Percentiles rank a stretch among this genome's conserved stretches.
phyloP scores from a whole-genome alignment of 441 rosid genomes.

The Hura crepitans region DNA sequence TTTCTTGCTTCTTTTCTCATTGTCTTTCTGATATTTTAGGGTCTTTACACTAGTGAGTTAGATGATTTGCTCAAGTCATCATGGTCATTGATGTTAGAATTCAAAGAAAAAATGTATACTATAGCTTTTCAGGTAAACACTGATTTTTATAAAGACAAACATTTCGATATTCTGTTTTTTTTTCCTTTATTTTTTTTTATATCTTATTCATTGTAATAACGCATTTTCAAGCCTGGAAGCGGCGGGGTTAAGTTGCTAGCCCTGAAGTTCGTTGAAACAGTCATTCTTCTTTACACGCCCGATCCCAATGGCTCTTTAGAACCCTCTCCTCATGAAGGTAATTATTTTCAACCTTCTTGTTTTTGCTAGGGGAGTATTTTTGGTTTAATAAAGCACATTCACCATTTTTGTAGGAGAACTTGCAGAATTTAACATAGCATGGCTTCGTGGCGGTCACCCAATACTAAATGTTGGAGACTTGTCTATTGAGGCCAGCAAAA shows the following conservation, averaged over 20 bases:
- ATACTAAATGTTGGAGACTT: slow-evolving; percentile 80
- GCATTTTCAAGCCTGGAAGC: slow-evolving; percentile 63
- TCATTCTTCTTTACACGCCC: slow-evolving; percentile 88
- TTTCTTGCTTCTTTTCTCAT: slow-evolving; percentile 20
- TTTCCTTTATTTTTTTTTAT: background rate
- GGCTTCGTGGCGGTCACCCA: slow-evolving; percentile 92
- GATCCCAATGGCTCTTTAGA: slow-evolving; percentile 66
- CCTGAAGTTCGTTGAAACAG: slow-evolving; percentile 83
- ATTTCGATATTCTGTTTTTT: slow-evolving; percentile 19
- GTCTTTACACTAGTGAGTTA: slow-evolving; percentile 63
- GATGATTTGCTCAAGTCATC: slow-evolving; percentile 65
- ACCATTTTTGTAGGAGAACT: slow-evolving; percentile 46
- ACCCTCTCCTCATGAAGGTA: slow-evolving; percentile 69
- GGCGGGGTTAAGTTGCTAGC: slow-evolving; percentile 78
- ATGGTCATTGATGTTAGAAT: slow-evolving; percentile 77
- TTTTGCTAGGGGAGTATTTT: background rate
- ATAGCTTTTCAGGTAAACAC: slow-evolving; percentile 70
- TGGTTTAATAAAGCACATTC: slow-evolving; percentile 25
- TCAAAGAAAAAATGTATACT: slow-evolving; percentile 81
- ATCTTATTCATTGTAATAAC: slow-evolving; percentile 33
- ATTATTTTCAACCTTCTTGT: slow-evolving; percentile 24
- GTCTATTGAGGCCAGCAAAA: slow-evolving; percentile 87
- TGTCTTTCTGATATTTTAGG: slow-evolving; percentile 37
- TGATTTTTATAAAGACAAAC: slow-evolving; percentile 14
- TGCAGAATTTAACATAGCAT: slow-evolving; percentile 69